Conservation (phyloP, 768 basidiomycete genomes). For the Russula olivacea region DNA sequence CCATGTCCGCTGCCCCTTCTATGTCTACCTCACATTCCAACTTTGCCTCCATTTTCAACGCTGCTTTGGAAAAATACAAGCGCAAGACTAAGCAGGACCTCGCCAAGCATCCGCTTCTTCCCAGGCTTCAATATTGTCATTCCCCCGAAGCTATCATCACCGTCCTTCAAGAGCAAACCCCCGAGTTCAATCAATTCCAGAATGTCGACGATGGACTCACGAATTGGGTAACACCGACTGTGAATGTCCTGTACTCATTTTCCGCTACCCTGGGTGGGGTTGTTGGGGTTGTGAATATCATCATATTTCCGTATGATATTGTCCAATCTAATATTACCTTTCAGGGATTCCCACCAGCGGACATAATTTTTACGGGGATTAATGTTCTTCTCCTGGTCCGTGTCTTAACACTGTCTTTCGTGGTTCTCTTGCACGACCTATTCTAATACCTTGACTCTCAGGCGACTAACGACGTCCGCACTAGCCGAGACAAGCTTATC, state of each 20-base stretch:
- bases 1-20: neutral
- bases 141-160: neutral
- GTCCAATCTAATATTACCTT: neutral
- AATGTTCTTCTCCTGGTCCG: neutral
- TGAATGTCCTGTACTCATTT: neutral
- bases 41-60: neutral
- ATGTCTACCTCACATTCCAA: neutral
- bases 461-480: neutral
- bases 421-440: neutral
- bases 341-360: neutral
- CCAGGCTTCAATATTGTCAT: neutral
- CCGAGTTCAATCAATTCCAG: neutral
- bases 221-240: neutral
- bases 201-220: neutral
- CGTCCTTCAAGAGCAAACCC: neutral
- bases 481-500: neutral
- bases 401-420: too few relatives aligned
- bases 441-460: neutral
- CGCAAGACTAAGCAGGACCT: neutral
- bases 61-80: neutral
- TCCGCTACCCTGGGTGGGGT: neutral
- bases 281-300: neutral
- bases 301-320: neutral
- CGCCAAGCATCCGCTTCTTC: neutral
- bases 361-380: neutral